Percentiles rank a stretch among this genome's conserved stretches.
Evolutionary conservation across 441 rosid species (phyloP).

Genomic region (Populus hybrid): DNA sequence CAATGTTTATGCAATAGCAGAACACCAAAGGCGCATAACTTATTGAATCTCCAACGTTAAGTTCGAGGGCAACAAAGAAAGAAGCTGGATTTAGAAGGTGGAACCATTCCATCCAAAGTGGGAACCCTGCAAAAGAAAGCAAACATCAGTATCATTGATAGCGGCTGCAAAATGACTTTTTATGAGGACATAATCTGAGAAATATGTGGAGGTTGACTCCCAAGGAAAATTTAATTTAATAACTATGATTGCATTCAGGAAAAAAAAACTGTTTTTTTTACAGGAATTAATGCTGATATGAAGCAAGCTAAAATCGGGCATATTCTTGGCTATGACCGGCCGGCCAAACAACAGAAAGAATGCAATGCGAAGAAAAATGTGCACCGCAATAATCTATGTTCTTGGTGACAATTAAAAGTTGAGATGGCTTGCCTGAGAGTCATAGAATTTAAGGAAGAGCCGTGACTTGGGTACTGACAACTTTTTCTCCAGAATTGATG

Average conservation of each 20-base stretch:
- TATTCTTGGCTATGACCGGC: conserved; percentile 89
- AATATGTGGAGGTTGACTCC: conserved; percentile 10
- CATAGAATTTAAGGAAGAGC: conserved; percentile 81
- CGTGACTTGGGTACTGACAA: conserved; percentile 77
- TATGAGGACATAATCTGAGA: not conserved
- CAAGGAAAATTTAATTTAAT: not conserved
- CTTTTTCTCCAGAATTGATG: conserved; percentile 72
- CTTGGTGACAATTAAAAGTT: conserved; percentile 1
- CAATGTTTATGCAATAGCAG: not conserved
- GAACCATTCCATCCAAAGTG: conserved; percentile 89
- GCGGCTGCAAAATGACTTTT: not conserved
- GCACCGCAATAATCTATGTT: conserved; percentile 26
- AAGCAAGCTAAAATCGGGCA: conserved; percentile 96
- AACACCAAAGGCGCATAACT: not conserved
- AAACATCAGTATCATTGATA: conserved; percentile 6
- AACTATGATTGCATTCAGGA: conserved; percentile 25
- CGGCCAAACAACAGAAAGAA: conserved; percentile 49
- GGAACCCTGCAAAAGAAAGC: conserved; percentile 58
- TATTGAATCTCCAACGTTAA: not conserved
- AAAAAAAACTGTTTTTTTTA: conserved; percentile 33
- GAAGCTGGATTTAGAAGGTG: conserved; percentile 47
- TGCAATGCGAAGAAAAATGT: conserved; percentile 40
- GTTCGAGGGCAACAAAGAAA: not conserved
- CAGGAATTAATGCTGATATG: conserved; percentile 86
- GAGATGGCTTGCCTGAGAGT: conserved; percentile 70